These are phyloP conservation scores for Fusarium illudens DNA, from an alignment of 2,329 filamentous ascomycete species.

Conservation along the genomic window DNA sequence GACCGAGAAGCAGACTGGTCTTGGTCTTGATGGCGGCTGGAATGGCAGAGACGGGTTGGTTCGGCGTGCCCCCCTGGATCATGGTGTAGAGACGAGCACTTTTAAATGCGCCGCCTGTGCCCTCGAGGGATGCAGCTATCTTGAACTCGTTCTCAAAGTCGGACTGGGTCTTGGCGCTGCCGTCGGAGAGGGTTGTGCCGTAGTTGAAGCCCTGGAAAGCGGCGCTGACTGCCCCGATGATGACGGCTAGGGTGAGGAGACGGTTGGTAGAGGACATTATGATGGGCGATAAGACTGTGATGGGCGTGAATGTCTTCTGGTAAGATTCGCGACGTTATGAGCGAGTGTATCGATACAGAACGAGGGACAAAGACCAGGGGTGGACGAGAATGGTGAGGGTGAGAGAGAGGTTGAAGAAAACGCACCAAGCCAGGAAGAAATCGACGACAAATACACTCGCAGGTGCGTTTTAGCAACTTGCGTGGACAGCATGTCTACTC, in stretches of 20 bases:
- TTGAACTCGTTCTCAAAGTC: conserved; percentile 78
- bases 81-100: conserved; percentile 80
- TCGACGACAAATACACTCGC: conserved; percentile 18
- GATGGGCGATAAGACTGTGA: not conserved
- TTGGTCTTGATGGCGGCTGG: conserved; percentile 83
- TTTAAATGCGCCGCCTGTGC: conserved; percentile 69
- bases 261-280: conserved; percentile 46
- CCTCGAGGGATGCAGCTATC: conserved; percentile 68
- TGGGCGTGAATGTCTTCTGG: not conserved
- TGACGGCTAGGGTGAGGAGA: conserved; percentile 48
- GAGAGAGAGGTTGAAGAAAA: not conserved
- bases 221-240: conserved; percentile 48
- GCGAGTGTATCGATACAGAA: conserved; percentile 25
- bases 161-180: conserved; percentile 65
- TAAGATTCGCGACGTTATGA: conserved; percentile 3
- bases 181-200: conserved; percentile 68
- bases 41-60: conserved; percentile 74
- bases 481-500: not conserved
- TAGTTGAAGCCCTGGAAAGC: conserved; percentile 77
- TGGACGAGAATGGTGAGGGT: not conserved
- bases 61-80: conserved; percentile 72
- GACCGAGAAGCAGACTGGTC: conserved; percentile 79
- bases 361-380: conserved; percentile 1
- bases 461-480: conserved; percentile 16
- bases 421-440: not conserved